These are phyloP conservation scores for Nadsonia starkeyi-henricii DNA, from an alignment of 1,139 yeast genomes.

Conservation along the genomic window DNA sequence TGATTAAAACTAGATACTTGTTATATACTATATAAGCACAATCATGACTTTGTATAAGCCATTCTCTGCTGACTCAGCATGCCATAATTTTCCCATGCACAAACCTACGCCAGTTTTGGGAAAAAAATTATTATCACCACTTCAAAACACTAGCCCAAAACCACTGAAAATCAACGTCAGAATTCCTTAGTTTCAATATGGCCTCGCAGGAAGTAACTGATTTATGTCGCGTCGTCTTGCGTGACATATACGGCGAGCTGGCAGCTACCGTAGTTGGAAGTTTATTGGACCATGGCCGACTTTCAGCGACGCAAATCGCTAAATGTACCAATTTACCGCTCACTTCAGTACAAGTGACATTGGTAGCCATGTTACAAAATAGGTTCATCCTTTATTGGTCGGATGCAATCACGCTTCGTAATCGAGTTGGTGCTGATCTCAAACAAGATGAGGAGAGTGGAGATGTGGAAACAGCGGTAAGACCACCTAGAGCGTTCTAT, in stretches of 20 bases:
- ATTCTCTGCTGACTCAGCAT: too few relatives aligned
- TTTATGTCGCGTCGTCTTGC: slow-evolving; percentile 21
- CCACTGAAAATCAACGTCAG: neutral
- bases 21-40: too few relatives aligned
- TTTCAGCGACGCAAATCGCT: slow-evolving; percentile 20
- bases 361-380: slow-evolving; percentile 28
- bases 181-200: slow-evolving; percentile 10
- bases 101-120: too few relatives aligned
- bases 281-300: slow-evolving; percentile 24
- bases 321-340: slow-evolving; percentile 18
- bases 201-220: slow-evolving; percentile 23
- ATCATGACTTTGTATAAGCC: too few relatives aligned
- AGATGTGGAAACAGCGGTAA: slow-evolving; percentile 21
- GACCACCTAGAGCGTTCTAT: slow-evolving; percentile 33
- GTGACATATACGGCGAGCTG: slow-evolving; percentile 25
- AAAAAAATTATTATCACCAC: too few relatives aligned
- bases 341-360: slow-evolving; percentile 23
- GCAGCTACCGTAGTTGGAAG: slow-evolving; percentile 23
- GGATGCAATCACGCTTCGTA: slow-evolving; percentile 2
- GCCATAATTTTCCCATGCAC: too few relatives aligned
- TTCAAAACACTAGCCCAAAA: neutral
- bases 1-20: too few relatives aligned
- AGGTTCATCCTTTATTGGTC: slow-evolving; percentile 28
- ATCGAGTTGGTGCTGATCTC: slow-evolving; percentile 16
- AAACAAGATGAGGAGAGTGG: neutral